Percentiles rank a stretch among this genome's conserved stretches.
These are phyloP conservation scores for Cryptococcus neoformans DNA, from an alignment of 1,284 basidiomycete species.

Conservation along the genomic window DNA sequence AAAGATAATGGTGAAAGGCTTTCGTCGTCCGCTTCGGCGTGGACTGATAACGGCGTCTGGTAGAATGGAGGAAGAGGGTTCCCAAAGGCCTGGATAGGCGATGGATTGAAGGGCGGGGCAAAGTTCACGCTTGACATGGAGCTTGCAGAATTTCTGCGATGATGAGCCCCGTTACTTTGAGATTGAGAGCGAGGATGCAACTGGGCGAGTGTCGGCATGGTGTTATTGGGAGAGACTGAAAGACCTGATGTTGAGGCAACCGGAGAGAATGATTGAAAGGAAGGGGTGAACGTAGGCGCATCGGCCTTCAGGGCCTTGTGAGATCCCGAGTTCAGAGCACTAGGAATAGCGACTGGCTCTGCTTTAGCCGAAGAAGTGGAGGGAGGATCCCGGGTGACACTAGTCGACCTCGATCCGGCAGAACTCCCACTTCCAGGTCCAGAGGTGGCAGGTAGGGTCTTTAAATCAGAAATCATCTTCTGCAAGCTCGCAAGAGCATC, in stretches of 20 bases:
- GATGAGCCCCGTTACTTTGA: slow-evolving; percentile 8
- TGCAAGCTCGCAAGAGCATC: slow-evolving; percentile 41
- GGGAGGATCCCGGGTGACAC: slow-evolving; percentile 6
- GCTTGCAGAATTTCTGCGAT: slow-evolving; percentile 18
- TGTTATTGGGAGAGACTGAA: slow-evolving; percentile 19
- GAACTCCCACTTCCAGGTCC: slow-evolving; percentile 14
- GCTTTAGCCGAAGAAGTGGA: slow-evolving; percentile 3
- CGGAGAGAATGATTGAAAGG: slow-evolving; percentile 33
- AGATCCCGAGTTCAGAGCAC: slow-evolving; percentile 7
- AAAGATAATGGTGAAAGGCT: slow-evolving; percentile 24
- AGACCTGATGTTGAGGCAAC: slow-evolving; percentile 15
- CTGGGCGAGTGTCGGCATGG: slow-evolving; percentile 5
- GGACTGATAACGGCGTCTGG: slow-evolving; percentile 17
- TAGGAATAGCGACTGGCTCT: slow-evolving; percentile 20
- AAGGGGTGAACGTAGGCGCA: slow-evolving; percentile 47
- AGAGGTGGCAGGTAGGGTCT: slow-evolving; percentile 28
- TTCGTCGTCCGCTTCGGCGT: slow-evolving; percentile 24
- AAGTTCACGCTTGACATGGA: slow-evolving; percentile 2
- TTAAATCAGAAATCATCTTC: slow-evolving; percentile 48
- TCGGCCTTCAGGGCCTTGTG: slow-evolving; percentile 46
- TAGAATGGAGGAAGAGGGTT: slow-evolving; percentile 21
- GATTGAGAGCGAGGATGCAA: slow-evolving; percentile 16
- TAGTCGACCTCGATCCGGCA: slow-evolving; percentile 14
- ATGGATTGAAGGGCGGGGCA: slow-evolving; percentile 4
- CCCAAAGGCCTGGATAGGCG: slow-evolving; percentile 12